A percentile compares a stretch with the other conserved stretches of the same genome.
These are phyloP conservation scores for Fusarium humuli DNA, from an alignment of 2,329 filamentous ascomycete genomes.

Conservation along the genomic window DNA sequence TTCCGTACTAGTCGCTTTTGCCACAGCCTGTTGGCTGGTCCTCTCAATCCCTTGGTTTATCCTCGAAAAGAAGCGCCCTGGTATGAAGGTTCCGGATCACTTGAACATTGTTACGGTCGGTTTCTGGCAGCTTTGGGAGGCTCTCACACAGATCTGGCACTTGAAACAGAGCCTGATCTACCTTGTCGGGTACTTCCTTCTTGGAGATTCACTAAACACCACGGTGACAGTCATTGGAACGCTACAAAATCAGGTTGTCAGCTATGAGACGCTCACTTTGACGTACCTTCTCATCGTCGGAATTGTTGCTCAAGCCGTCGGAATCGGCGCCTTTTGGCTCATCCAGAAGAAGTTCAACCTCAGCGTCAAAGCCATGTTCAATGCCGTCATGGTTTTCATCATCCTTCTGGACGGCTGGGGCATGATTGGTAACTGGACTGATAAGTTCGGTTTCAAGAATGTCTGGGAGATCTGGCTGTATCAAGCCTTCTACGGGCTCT, in stretches of 20 bases:
- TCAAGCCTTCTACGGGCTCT: slow-evolving; percentile 70
- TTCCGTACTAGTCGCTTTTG: slow-evolving; percentile 73
- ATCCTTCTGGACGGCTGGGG: slow-evolving; percentile 67
- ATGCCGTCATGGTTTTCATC: slow-evolving; percentile 70
- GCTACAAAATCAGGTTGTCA: slow-evolving; percentile 72
- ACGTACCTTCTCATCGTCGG: slow-evolving; percentile 76
- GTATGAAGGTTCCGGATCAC: slow-evolving; percentile 56
- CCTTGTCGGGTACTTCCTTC: slow-evolving; percentile 74
- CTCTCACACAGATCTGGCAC: slow-evolving; percentile 69
- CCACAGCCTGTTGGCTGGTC: slow-evolving; percentile 71
- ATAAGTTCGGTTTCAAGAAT: slow-evolving; percentile 58
- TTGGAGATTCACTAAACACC: slow-evolving; percentile 77
- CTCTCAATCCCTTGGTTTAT: slow-evolving; percentile 75
- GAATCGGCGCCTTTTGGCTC: slow-evolving; percentile 71
- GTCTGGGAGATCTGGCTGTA: slow-evolving; percentile 61
- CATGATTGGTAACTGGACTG: slow-evolving; percentile 61
- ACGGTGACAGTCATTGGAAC: slow-evolving; percentile 76
- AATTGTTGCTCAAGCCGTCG: slow-evolving; percentile 70
- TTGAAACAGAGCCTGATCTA: slow-evolving; percentile 75
- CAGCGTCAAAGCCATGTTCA: slow-evolving; percentile 76
- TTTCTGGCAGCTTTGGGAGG: slow-evolving; percentile 70
- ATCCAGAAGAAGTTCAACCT: slow-evolving; percentile 70
- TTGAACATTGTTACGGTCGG: slow-evolving; percentile 67
- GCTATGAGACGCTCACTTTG: slow-evolving; percentile 72
- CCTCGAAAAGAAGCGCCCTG: slow-evolving; percentile 72